Percentiles rank a stretch among this genome's conserved stretches.
These are phyloP conservation scores for Phalaenopsis hybrid DNA, from an alignment of 116 monocot species.

Conservation along the genomic window DNA sequence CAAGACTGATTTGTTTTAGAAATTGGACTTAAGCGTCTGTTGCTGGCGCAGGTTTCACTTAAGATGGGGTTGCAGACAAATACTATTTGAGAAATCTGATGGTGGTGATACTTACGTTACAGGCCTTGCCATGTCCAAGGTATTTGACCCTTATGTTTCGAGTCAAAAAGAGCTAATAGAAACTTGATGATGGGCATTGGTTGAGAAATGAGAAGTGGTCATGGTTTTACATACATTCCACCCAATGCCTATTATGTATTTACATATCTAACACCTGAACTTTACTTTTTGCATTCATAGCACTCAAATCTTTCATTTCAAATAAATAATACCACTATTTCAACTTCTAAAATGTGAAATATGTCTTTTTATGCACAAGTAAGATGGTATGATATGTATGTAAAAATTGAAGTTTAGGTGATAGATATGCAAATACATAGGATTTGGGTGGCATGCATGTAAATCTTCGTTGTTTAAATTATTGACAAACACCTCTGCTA, in stretches of 20 bases:
- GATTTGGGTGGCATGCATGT: too few species aligned
- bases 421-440: too few species aligned
- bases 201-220: neutral
- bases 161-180: neutral
- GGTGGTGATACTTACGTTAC: conserved; percentile 70
- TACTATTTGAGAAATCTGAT: conserved; percentile 60
- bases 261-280: too few species aligned
- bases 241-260: too few species aligned
- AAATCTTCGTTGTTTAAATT: neutral
- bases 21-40: neutral
- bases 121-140: conserved; percentile 87
- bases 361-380: too few species aligned
- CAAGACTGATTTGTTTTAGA: neutral
- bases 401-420: too few species aligned
- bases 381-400: too few species aligned
- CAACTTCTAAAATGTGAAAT: too few species aligned
- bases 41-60: conserved; percentile 68
- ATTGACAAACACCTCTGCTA: neutral
- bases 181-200: neutral
- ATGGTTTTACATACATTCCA: neutral
- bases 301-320: too few species aligned
- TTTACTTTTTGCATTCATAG: too few species aligned
- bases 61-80: conserved; percentile 94
- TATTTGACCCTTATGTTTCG: conserved; percentile 9
- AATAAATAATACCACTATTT: too few species aligned